Percentiles rank a stretch among this genome's conserved stretches.
Evolutionary conservation across 352 stramenopile species (phyloP).

Genomic region (Globisporangium emineosum): DNA sequence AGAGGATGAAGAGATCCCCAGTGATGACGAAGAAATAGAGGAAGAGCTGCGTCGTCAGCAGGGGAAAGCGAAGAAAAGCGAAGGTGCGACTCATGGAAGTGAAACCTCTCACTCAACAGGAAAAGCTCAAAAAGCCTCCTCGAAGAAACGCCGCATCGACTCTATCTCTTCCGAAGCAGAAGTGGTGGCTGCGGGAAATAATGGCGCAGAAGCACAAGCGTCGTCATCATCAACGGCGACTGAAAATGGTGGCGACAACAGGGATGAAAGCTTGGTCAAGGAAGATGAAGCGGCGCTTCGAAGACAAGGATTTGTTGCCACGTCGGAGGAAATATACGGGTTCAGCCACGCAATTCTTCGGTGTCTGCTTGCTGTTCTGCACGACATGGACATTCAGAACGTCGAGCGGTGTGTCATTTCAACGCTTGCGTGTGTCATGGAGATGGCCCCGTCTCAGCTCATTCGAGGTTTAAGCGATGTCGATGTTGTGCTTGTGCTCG

Average conservation of each 20-base stretch:
- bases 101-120: not conserved
- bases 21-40: slow-evolving; percentile 31
- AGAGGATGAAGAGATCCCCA: slow-evolving; percentile 33
- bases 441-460: slow-evolving; percentile 65
- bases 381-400: slow-evolving; percentile 64
- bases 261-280: not conserved
- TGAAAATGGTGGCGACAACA: not conserved
- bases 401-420: slow-evolving; percentile 61
- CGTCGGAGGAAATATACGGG: slow-evolving; percentile 36
- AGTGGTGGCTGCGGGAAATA: slow-evolving; percentile 15
- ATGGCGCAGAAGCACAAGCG: slow-evolving; percentile 1
- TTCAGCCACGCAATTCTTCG: slow-evolving; percentile 47
- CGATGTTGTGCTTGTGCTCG: slow-evolving; percentile 62
- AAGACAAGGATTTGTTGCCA: slow-evolving; percentile 24
- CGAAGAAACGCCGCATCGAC: slow-evolving; percentile 29
- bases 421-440: slow-evolving; percentile 61
- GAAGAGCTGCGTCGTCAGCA: slow-evolving; percentile 8
- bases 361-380: slow-evolving; percentile 50
- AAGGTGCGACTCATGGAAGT: not conserved
- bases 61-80: not conserved
- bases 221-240: not conserved
- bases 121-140: not conserved
- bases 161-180: slow-evolving; percentile 38
- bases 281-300: slow-evolving; percentile 18
- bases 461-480: slow-evolving; percentile 42